A percentile compares a stretch with the other conserved stretches of the same genome.
phyloP scores from a whole-genome alignment of 2,329 filamentous ascomycete genomes.

The Ceratocystis huliohia region DNA sequence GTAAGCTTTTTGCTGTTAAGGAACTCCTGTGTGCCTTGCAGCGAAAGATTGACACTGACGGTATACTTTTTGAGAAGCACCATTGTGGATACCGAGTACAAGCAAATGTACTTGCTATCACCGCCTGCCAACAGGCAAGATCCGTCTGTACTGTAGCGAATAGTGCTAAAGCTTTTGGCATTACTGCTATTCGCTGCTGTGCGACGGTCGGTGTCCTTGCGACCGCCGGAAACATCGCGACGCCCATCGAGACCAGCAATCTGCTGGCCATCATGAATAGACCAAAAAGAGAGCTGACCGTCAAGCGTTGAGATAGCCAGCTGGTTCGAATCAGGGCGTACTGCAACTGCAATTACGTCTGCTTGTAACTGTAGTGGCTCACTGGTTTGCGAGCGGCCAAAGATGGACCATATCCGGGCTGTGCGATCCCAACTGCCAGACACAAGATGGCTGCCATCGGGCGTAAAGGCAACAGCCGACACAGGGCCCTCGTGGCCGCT shows the following conservation, averaged over 20 bases:
- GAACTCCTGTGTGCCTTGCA: constrained; percentile 94
- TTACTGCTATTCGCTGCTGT: constrained; percentile 84
- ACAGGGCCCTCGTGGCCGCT: constrained; percentile 91
- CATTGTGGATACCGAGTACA: constrained; percentile 90
- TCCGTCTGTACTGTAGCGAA: constrained; percentile 85
- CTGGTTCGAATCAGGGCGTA: constrained; percentile 82
- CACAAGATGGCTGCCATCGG: constrained; percentile 69
- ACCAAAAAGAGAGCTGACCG: constrained; percentile 92
- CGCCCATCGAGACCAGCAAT: constrained; percentile 76
- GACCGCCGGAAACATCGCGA: constrained; percentile 83
- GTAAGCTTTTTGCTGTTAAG: constrained; percentile 86
- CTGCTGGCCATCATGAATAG: constrained; percentile 74
- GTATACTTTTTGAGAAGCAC: constrained; percentile 90
- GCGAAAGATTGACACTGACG: constrained; percentile 85
- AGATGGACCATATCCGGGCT: constrained; percentile 91
- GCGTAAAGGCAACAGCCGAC: constrained; percentile 74
- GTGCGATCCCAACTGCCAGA: constrained; percentile 96
- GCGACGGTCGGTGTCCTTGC: constrained; percentile 73
- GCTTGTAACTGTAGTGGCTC: constrained; percentile 87
- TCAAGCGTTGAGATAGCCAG: constrained; percentile 86
- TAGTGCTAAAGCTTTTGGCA: constrained; percentile 78
- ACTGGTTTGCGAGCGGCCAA: constrained; percentile 83
- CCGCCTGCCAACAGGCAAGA: constrained; percentile 80
- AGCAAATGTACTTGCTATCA: constrained; percentile 96
- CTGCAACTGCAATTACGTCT: constrained; percentile 74